Evolutionary conservation across 202 grass and related monocot genomes (phyloP), one percentile per base, ranked within the genome.

Genomic region (Schoenoplectus tabernaemontani): DNA sequence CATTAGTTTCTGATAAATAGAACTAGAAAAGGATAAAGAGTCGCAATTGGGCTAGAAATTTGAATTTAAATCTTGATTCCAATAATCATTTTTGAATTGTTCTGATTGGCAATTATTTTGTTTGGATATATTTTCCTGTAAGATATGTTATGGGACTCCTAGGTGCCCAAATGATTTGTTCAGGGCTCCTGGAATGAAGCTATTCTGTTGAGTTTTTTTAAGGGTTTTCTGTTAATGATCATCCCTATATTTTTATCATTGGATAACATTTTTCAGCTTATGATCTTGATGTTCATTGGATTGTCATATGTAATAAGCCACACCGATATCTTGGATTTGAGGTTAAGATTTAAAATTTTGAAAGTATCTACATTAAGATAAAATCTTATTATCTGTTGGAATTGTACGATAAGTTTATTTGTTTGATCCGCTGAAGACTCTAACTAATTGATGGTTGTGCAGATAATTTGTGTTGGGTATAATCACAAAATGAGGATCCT

Each of bases 401-500:
- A 13, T 82, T n/a, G 0, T 79, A 46, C 7, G 56, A 57, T 34
- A 65, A 26, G 30, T 28, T 68, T n/a, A 76, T 47, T 10, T 28
- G 4, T 41, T 63, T 72, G 2, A 81, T 82, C 53, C 60, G 22
- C 71, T 62, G 80, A 75, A 60, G 26, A 65, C 39, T n/a, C 39
- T 46, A 11, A 43, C 12, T 65, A 83, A 58, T n/a, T n/a, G n/a
- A n/a, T 78, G 32, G 13, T 76, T 75, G 7, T 81, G 10, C 82
- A 98, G 95, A 77, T 98, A 83, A 92, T 81, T 83, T 77, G 91
- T 81, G 81, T 87, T 87, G 95, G 95, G 24, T 98, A 87, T 82
- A 98, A 92, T 98, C 89, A 98, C 84, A 98, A 94, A 92, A 98
- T 98, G 89, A 85, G 86, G 77, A 90, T 86, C 57, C 95, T 98